Evolutionary conservation across 2,329 filamentous ascomycete species (phyloP).

Genomic region (Onygenales sp.): DNA sequence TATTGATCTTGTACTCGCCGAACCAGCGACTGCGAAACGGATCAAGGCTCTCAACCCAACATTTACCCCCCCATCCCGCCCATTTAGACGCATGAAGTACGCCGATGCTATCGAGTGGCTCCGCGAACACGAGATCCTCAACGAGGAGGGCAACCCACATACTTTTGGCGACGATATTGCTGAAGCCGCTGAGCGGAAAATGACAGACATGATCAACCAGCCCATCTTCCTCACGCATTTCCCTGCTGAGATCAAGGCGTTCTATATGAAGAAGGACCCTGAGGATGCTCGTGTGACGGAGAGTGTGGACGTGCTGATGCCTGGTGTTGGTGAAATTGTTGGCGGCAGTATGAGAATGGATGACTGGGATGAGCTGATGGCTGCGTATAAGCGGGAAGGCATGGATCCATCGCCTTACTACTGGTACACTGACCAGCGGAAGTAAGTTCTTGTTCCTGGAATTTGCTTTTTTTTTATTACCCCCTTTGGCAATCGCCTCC

Average conservation of each 20-base stretch:
- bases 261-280: constrained; percentile 93
- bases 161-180: constrained; percentile 95
- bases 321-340: constrained; percentile 92
- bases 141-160: constrained; percentile 86
- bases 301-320: constrained; percentile 80
- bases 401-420: constrained; percentile 83
- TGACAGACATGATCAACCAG: constrained; percentile 93
- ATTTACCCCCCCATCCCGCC: constrained; percentile 70
- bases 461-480: neutral
- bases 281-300: constrained; percentile 78
- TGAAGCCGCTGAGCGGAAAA: constrained; percentile 88
- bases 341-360: constrained; percentile 96
- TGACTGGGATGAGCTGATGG: constrained; percentile 79
- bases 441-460: constrained; percentile 48
- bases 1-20: constrained; percentile 64
- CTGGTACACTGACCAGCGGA: constrained; percentile 97
- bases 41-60: constrained; percentile 85
- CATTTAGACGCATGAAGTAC: constrained; percentile 94
- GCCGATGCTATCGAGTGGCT: constrained; percentile 91
- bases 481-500: neutral
- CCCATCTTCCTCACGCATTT: constrained; percentile 97
- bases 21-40: constrained; percentile 61
- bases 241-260: constrained; percentile 94
- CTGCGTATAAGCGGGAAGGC: constrained; percentile 75
- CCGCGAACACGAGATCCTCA: constrained; percentile 76